These are phyloP conservation scores for Aspergillus puulaauensis DNA, from an alignment of 2,329 filamentous ascomycete species.

Conservation along the genomic window DNA sequence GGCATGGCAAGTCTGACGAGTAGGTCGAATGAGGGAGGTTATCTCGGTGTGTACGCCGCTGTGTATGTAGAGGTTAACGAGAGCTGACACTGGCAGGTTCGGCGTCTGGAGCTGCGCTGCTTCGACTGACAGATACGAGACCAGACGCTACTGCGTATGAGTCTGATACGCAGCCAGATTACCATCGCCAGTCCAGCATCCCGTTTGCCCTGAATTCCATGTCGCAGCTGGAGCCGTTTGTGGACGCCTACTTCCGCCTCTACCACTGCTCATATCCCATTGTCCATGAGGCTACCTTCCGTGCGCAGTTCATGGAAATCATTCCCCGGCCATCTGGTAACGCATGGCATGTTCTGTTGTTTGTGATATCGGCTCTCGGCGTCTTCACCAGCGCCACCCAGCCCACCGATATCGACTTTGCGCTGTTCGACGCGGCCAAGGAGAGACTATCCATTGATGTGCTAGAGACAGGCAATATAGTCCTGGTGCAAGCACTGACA, in stretches of 20 bases:
- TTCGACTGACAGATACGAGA: background rate
- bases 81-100: background rate
- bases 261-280: slow-evolving; percentile 42
- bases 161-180: no score
- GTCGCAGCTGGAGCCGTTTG: background rate
- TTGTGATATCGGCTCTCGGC: slow-evolving; percentile 37
- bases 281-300: slow-evolving; percentile 41
- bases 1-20: background rate
- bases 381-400: slow-evolving; percentile 28
- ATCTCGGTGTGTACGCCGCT: background rate
- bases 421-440: slow-evolving; percentile 39
- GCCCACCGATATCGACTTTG: slow-evolving; percentile 29
- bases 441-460: slow-evolving; percentile 35
- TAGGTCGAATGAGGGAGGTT: background rate
- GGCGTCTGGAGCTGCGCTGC: background rate
- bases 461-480: slow-evolving; percentile 43
- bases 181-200: background rate
- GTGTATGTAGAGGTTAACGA: background rate
- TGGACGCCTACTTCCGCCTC: slow-evolving; percentile 38
- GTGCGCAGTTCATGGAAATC: slow-evolving; percentile 38
- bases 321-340: slow-evolving; percentile 31
- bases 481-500: slow-evolving; percentile 41
- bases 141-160: no score
- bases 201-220: background rate
- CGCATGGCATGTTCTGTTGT: slow-evolving; percentile 37